Evolutionary conservation across 805 yeast species (phyloP).

Genomic region (Isabelozyma rhagii): DNA sequence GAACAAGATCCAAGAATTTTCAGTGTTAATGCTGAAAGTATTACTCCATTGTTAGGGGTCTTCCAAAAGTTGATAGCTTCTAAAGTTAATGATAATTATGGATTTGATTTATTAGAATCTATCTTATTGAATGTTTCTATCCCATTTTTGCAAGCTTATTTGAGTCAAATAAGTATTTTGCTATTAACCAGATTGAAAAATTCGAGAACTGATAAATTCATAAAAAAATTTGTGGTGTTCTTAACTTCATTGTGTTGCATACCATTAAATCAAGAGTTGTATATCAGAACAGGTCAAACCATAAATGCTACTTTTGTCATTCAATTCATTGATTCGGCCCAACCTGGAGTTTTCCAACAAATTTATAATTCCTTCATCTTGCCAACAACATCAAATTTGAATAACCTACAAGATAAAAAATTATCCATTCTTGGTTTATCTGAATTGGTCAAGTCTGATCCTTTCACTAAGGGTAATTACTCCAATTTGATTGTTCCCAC

Average conservation of each 20-base stretch:
- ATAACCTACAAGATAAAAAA: conserved; percentile 55
- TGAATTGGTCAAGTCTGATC: conserved; percentile 32
- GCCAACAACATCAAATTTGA: conserved; percentile 48
- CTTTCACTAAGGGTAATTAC: conserved; percentile 17
- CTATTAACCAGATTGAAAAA: conserved; percentile 77
- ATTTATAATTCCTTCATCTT: conserved; percentile 47
- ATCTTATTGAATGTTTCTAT: conserved; percentile 60
- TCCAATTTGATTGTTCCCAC: conserved; percentile 22
- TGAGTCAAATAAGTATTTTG: conserved; percentile 72
- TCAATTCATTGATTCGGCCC: conserved; percentile 69
- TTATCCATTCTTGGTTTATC: conserved; percentile 49
- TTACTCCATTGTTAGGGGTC: conserved; percentile 89
- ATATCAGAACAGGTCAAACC: conserved; percentile 31
- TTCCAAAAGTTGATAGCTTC: conserved; percentile 91
- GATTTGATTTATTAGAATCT: conserved; percentile 78
- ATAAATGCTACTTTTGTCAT: conserved; percentile 50
- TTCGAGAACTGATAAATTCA: conserved; percentile 78
- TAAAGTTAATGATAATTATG: conserved; percentile 72
- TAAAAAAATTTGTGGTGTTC: conserved; percentile 67
- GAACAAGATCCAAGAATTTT: conserved; percentile 43
- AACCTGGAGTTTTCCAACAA: conserved; percentile 55
- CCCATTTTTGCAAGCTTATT: conserved; percentile 45
- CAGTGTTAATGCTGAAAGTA: conserved; percentile 26
- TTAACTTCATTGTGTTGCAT: conserved; percentile 48
- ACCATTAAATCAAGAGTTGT: conserved; percentile 18